phyloP scores from a whole-genome alignment of 2,329 filamentous ascomycete species.

The Cordyceps cicadae region DNA sequence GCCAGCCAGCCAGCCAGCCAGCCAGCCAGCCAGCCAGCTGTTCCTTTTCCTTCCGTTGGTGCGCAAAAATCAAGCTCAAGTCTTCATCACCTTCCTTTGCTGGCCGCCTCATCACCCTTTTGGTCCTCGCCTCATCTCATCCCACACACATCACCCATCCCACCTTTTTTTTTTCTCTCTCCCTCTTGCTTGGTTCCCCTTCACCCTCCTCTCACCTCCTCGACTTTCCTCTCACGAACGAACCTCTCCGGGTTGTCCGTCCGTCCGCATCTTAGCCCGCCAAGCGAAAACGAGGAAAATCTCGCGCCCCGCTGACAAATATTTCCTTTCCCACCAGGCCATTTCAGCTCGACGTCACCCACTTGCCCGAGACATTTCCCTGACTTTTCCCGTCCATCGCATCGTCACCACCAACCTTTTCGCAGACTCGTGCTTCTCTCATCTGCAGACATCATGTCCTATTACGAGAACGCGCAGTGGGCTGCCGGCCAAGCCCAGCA shows the following conservation, averaged over 20 bases:
- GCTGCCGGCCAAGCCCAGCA: constrained; percentile 19
- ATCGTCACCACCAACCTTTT: constrained; percentile 18
- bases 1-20: not conserved
- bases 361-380: constrained; percentile 11
- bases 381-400: constrained; percentile 1
- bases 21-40: not conserved
- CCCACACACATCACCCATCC: too few species aligned
- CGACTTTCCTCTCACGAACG: not conserved
- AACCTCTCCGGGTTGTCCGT: not conserved
- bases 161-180: not conserved
- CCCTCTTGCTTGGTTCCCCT: not conserved
- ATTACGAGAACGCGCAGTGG: constrained; percentile 39
- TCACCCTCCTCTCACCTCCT: not conserved
- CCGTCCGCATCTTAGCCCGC: not conserved
- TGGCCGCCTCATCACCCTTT: not conserved
- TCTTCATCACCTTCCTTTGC: not conserved
- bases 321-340: constrained; percentile 6
- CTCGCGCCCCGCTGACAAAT: constrained; percentile 10
- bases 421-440: not conserved
- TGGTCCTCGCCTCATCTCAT: not conserved
- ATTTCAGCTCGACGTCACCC: constrained; percentile 12
- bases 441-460: constrained; percentile 28
- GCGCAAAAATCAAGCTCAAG: not conserved
- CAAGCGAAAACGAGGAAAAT: constrained; percentile 2
- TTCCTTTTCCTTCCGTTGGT: too few species aligned